Percentiles rank a stretch among this genome's conserved stretches.
Conservation (phyloP, 805 yeast species). For the Yamadazyma philogaea region DNA sequence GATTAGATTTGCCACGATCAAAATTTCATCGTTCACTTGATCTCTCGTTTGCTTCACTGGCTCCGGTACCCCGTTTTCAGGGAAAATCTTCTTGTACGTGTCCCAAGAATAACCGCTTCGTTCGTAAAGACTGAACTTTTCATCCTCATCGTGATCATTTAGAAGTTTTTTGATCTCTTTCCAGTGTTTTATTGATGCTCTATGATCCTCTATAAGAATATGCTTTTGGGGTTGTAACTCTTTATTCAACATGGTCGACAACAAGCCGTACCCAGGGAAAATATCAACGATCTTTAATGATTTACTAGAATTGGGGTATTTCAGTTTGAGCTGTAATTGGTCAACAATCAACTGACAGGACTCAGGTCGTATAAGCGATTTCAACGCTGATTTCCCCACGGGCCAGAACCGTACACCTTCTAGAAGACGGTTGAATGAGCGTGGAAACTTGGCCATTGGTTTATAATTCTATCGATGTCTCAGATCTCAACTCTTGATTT, state of each 20-base stretch:
- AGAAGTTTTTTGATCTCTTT: constrained; percentile 23
- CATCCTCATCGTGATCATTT: constrained; percentile 17
- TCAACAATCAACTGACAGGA: constrained; percentile 43
- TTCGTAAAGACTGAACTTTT: constrained; percentile 26
- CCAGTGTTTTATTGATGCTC: constrained; percentile 26
- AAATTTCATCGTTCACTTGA: constrained; percentile 49
- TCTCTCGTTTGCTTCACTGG: constrained; percentile 28
- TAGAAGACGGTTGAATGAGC: constrained; percentile 28
- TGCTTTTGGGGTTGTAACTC: constrained; percentile 61
- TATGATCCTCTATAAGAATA: constrained; percentile 55
- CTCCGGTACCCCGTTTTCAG: constrained; percentile 40
- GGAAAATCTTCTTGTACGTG: constrained; percentile 49
- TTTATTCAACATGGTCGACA: constrained; percentile 61
- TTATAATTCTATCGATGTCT: background rate
- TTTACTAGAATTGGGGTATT: constrained; percentile 33
- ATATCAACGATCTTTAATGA: constrained; percentile 53
- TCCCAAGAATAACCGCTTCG: constrained; percentile 69
- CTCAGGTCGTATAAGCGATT: constrained; percentile 16
- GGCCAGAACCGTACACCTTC: constrained; percentile 15
- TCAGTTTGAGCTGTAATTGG: constrained; percentile 40
- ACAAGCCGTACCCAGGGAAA: constrained; percentile 57
- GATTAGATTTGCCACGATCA: constrained; percentile 60
- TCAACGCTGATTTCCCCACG: constrained; percentile 1
- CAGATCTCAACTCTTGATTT: background rate
- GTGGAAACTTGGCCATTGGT: constrained; percentile 3